Conservation (phyloP, 208 protist species). For the Trichomonas tenax region DNA sequence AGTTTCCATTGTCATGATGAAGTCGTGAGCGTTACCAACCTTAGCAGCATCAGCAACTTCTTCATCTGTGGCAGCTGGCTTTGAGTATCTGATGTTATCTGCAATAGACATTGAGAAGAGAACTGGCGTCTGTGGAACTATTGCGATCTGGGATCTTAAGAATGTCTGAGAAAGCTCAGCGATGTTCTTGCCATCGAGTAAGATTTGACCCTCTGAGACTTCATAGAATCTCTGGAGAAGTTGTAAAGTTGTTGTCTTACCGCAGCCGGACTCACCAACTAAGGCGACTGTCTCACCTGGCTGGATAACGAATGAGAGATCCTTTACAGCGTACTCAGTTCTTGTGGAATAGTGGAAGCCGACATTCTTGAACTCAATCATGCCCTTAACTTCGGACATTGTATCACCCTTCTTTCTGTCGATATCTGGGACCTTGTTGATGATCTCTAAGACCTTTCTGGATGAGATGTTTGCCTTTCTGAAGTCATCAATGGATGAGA, state of each 20-base stretch:
- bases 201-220: neutral
- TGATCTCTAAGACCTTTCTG: neutral
- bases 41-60: constrained; percentile 38
- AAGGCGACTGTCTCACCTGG: neutral
- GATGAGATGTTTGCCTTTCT: neutral
- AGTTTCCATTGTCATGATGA: constrained; percentile 34
- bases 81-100: constrained; percentile 44
- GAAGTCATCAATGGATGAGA: neutral
- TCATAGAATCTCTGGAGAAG: constrained; percentile 9
- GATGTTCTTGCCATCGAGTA: neutral
- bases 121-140: constrained; percentile 42
- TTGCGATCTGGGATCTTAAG: constrained; percentile 23
- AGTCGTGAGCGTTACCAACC: constrained; percentile 44
- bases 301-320: neutral
- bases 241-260: constrained; percentile 4
- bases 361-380: constrained; percentile 8
- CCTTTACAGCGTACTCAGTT: neutral
- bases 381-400: neutral
- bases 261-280: neutral
- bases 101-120: constrained; percentile 42
- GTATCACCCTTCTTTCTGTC: neutral
- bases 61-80: constrained; percentile 18
- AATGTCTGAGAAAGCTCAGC: neutral
- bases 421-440: neutral
- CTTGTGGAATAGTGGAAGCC: neutral